These are phyloP conservation scores for Tetrahymena thermophila DNA, from an alignment of 73 alveolate genomes.

Conservation along the genomic window DNA sequence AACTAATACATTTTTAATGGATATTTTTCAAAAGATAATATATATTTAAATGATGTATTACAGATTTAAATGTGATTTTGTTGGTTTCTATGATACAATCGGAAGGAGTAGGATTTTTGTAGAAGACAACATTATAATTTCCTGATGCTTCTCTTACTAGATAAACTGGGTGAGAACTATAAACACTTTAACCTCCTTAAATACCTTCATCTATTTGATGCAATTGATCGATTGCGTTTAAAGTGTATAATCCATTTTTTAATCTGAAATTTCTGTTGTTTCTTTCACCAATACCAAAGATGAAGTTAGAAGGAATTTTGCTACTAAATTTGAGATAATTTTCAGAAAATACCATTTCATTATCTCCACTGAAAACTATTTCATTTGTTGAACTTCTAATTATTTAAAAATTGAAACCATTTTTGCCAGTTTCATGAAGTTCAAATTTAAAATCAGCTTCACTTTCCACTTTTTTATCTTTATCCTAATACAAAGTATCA, in stretches of 20 bases:
- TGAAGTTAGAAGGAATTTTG: constrained; percentile 18
- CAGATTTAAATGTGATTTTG: constrained; percentile 11
- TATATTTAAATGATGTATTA: not conserved
- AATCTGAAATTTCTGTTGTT: constrained; percentile 56
- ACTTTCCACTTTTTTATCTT: not conserved
- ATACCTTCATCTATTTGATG: constrained; percentile 74
- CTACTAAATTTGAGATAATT: not conserved
- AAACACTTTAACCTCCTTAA: constrained; percentile 86
- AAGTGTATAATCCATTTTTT: constrained; percentile 82
- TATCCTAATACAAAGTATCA: not conserved
- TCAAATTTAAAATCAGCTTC: not conserved
- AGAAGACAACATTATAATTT: constrained; percentile 16
- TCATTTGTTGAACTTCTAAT: not conserved
- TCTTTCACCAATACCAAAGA: constrained; percentile 96
- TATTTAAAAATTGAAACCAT: not conserved
- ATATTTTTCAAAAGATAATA: too few species aligned
- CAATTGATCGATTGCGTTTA: constrained; percentile 77
- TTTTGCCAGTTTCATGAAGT: not conserved
- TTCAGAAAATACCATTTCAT: not conserved
- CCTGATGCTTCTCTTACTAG: constrained; percentile 49
- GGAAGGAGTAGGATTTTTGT: constrained; percentile 17
- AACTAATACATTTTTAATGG: too few species aligned
- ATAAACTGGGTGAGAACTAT: constrained; percentile 90
- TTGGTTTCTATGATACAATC: constrained; percentile 7
- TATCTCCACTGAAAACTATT: not conserved